A percentile compares a stretch with the other conserved stretches of the same genome.
These are phyloP conservation scores for Globisporangium alternatum DNA, from an alignment of 352 stramenopile genomes.

Conservation along the genomic window DNA sequence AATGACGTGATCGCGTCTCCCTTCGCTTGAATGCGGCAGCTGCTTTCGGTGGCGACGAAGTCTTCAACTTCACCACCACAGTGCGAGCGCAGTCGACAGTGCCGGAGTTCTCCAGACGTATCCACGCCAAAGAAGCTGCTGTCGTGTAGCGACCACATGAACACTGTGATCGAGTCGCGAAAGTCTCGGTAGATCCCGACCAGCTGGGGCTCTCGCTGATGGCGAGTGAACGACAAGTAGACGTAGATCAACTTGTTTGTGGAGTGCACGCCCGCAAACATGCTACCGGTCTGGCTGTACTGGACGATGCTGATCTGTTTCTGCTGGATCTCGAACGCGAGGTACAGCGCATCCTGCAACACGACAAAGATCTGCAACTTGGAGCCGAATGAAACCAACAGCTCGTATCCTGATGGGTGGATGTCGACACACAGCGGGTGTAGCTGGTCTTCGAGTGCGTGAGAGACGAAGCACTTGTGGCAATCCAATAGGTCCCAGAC, in stretches of 20 bases:
- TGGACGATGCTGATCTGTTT: constrained; percentile 60
- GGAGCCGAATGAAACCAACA: constrained; percentile 45
- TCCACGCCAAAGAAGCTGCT: constrained; percentile 46
- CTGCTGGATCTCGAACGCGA: constrained; percentile 59
- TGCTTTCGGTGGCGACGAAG: constrained; percentile 28
- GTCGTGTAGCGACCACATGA: constrained; percentile 51
- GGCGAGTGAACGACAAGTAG: constrained; percentile 40
- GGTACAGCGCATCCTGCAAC: constrained; percentile 54
- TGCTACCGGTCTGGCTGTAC: constrained; percentile 58
- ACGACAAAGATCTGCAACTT: constrained; percentile 65
- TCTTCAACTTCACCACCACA: constrained; percentile 43
- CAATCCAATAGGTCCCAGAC: constrained; percentile 61
- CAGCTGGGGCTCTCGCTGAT: constrained; percentile 48
- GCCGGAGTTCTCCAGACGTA: constrained; percentile 29
- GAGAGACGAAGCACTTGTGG: constrained; percentile 55
- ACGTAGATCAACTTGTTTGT: constrained; percentile 43
- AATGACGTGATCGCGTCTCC: constrained; percentile 26
- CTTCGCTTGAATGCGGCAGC: constrained; percentile 21
- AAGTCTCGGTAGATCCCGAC: constrained; percentile 47
- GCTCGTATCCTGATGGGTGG: constrained; percentile 50
- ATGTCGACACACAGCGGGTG: constrained; percentile 48
- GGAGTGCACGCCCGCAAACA: constrained; percentile 42
- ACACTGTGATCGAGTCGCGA: constrained; percentile 29
- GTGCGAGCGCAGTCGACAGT: constrained; percentile 35
- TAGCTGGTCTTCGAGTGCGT: constrained; percentile 40